These are phyloP conservation scores for Echites panduratus DNA, from an alignment of 257 asterid species.

Conservation along the genomic window DNA sequence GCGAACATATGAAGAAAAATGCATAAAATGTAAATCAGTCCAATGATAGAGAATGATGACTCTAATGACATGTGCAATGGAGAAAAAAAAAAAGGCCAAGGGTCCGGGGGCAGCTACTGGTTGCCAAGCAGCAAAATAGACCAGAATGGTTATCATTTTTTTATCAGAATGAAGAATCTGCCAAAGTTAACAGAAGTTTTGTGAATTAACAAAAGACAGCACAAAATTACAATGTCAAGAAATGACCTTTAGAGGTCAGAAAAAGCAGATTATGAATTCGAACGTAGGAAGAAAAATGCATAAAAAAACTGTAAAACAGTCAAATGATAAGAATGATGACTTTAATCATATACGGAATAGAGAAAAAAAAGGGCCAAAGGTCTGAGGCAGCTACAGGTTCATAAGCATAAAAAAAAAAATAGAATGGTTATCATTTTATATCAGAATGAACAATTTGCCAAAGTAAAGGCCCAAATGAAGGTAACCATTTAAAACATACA, in stretches of 20 bases:
- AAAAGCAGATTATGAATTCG: background rate
- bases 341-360: background rate
- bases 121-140: background rate
- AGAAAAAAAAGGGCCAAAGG: background rate
- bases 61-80: background rate
- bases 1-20: too few species aligned
- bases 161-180: background rate
- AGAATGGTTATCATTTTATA: background rate
- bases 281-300: background rate
- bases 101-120: background rate
- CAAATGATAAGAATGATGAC: background rate
- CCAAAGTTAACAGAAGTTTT: background rate
- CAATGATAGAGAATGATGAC: background rate
- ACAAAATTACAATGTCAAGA: background rate
- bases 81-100: background rate
- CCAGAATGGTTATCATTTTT: background rate
- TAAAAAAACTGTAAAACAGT: slow-evolving; percentile 1
- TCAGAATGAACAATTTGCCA: slow-evolving; percentile 6
- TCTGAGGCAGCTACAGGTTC: background rate
- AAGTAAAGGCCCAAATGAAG: background rate
- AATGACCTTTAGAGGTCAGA: background rate
- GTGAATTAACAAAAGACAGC: background rate
- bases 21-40: background rate
- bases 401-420: background rate
- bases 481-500: background rate